Percentiles rank a stretch among this genome's conserved stretches.
These are phyloP conservation scores for Aspergillus sclerotialis DNA, from an alignment of 2,329 filamentous ascomycete species.

Conservation along the genomic window DNA sequence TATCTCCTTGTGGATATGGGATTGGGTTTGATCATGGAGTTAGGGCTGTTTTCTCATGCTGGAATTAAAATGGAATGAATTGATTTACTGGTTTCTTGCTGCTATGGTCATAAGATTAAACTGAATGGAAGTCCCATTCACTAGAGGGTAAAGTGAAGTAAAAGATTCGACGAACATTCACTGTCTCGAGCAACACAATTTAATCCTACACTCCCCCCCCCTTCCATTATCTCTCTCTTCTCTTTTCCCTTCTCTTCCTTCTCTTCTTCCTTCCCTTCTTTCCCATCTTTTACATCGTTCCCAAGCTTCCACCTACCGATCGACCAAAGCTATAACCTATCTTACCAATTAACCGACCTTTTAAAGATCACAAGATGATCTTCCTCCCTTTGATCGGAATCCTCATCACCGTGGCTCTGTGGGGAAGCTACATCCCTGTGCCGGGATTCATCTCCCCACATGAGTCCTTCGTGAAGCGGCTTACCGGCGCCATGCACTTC, in stretches of 20 bases:
- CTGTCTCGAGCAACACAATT: no score
- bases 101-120: no score
- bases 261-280: slow-evolving; percentile 2
- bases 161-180: no score
- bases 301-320: slow-evolving; percentile 7
- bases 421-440: slow-evolving; percentile 16
- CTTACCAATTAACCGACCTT: no score
- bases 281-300: slow-evolving; percentile 3
- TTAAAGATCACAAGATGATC: slow-evolving; percentile 15
- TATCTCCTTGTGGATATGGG: slow-evolving; percentile 10
- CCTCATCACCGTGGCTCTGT: slow-evolving; percentile 15
- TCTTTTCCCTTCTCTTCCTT: slow-evolving; percentile 3
- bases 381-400: slow-evolving; percentile 14
- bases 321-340: no score
- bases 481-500: slow-evolving; percentile 9
- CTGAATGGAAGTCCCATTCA: no score
- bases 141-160: no score
- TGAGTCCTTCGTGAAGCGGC: slow-evolving; percentile 11
- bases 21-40: slow-evolving; percentile 17
- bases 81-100: no score
- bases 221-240: slow-evolving; percentile 3
- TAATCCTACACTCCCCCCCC: background rate
- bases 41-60: slow-evolving; percentile 8
- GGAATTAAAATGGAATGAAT: slow-evolving; percentile 6
- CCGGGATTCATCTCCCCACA: slow-evolving; percentile 13